Percentiles rank a stretch among this genome's conserved stretches.
These are phyloP conservation scores for Leccinum olivaceopallidum DNA, from an alignment of 768 basidiomycete species.

Conservation along the genomic window DNA sequence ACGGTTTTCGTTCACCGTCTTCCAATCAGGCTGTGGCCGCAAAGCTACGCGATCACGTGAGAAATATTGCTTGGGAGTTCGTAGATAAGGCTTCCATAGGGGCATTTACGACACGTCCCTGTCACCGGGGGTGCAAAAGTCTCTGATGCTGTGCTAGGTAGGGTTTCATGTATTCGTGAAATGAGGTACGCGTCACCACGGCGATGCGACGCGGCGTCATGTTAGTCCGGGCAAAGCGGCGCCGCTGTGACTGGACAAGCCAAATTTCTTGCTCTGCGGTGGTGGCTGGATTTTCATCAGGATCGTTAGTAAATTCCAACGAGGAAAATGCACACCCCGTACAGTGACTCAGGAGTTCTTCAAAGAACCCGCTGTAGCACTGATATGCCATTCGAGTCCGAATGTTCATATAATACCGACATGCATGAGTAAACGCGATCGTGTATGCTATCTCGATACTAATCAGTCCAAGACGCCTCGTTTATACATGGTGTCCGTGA, in stretches of 20 bases:
- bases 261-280: neutral
- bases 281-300: conserved; percentile 4
- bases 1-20: neutral
- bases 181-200: conserved; percentile 8
- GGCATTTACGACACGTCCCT: conserved; percentile 21
- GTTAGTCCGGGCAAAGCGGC: conserved; percentile 1
- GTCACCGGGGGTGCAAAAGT: conserved; percentile 22
- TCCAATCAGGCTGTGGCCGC: neutral
- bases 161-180: conserved; percentile 11
- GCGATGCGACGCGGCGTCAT: neutral
- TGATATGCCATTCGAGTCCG: neutral
- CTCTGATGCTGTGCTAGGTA: conserved; percentile 24
- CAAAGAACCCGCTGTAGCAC: neutral
- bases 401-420: neutral
- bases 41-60: neutral
- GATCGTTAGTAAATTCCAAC: conserved; percentile 1
- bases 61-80: neutral
- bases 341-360: neutral
- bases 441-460: conserved; percentile 1
- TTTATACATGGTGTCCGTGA: neutral
- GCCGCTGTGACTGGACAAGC: neutral
- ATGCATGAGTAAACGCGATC: neutral
- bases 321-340: conserved; percentile 12
- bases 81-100: conserved; percentile 4
- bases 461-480: neutral